Evolutionary conservation across 768 basidiomycete species (phyloP), one percentile per base, ranked within the genome.

Genomic region (Leccinum sublutescens): DNA sequence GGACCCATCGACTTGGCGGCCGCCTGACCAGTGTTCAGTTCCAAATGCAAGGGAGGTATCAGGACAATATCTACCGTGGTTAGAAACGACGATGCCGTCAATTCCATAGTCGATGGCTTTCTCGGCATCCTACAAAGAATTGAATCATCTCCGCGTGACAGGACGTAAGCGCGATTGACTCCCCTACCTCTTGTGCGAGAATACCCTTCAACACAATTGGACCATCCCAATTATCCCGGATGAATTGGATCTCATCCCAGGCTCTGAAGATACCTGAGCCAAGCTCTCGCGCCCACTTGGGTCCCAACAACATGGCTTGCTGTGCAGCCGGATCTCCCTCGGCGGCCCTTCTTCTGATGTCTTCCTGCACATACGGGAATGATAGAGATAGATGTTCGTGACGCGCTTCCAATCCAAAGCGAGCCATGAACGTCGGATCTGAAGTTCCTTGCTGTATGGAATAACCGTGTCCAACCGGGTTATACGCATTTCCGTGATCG

Each of bases 11-110:
- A 90, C 77, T 67, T 90, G 88, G 21, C 88, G 81, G 5, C 87
- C 88, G 33, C 88, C 88, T 89, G 33, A 9, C 21, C n/a, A 27
- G 4, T 8, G 11, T 21, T 55, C 21, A 49, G 25, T 36, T 23
- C 23, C 8, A 4, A 45, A 3, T 14, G 7, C 12, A 36, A 21
- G 5, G 12, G 5, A n/a, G 12, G 50, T 25, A n/a, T 17, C 14
- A 45, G 11, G 2, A 17, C 9, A 11, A 2, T 17, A 66, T 78
- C 31, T 51, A 87, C 88, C 89, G 62, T 93, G 91, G 66, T 92
- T 94, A 10, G 88, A 91, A 15, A 93, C 87, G 51, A 93, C 70
- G 58, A 93, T 88, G 1, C 88, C 91, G 57, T 92, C 82, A 14
- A 85, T 78, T 1, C 87, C 83, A 19, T 79, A 65, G 27, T 88